A percentile compares a stretch with the other conserved stretches of the same genome.
Conservation (phyloP, 345 rosid genomes). For the Abelmoschus esculentus region DNA sequence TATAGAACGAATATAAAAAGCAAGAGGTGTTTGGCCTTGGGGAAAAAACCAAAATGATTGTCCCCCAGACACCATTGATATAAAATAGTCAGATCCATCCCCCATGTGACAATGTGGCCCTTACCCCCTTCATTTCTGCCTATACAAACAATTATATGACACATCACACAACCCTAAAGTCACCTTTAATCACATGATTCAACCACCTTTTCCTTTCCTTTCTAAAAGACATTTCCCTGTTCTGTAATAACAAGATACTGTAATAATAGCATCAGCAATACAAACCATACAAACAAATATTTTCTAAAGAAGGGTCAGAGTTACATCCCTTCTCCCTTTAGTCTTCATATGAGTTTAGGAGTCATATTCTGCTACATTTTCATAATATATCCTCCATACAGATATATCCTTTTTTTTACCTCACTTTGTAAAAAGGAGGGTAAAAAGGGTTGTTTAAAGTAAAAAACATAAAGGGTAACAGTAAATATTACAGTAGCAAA, state of each 20-base stretch:
- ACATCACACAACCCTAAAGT: slow-evolving; percentile 18
- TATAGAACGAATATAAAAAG: too few species aligned
- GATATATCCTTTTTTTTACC: slow-evolving; percentile 3
- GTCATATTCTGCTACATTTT: neutral
- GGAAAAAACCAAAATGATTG: neutral
- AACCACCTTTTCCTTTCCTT: slow-evolving; percentile 10
- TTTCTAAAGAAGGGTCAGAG: neutral
- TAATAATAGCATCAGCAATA: neutral
- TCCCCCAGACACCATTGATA: slow-evolving; percentile 32
- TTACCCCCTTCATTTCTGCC: too few species aligned
- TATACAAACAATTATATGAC: neutral
- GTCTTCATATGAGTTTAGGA: neutral
- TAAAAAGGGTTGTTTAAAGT: neutral
- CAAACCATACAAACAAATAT: neutral
- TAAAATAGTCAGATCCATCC: slow-evolving; percentile 16
- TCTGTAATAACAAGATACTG: neutral
- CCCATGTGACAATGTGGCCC: slow-evolving; percentile 42
- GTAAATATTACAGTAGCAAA: slow-evolving; percentile 18
- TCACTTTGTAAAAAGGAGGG: slow-evolving; percentile 10
- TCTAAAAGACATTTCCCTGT: neutral
- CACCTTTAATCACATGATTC: slow-evolving; percentile 47
- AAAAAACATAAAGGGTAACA: neutral
- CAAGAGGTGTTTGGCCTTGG: too few species aligned
- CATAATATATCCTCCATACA: neutral
- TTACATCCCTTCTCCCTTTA: neutral